Conservation (phyloP, 148 eudicot genomes). For the Heliamphora exappendiculata region DNA sequence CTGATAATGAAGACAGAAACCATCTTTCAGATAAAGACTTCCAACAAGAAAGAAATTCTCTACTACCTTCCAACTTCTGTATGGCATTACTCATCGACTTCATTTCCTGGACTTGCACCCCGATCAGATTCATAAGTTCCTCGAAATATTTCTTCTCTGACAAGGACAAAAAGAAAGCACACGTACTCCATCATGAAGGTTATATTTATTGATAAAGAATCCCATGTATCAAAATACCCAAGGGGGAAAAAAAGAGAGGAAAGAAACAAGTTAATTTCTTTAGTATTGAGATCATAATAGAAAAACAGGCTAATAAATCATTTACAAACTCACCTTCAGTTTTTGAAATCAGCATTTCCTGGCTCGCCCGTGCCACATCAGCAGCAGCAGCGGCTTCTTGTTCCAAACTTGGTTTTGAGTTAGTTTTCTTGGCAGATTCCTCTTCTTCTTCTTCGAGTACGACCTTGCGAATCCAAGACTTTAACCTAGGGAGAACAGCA, state of each 20-base stretch:
- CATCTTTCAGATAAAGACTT: not conserved
- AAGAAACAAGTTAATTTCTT: conserved; percentile 1
- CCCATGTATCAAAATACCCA: not conserved
- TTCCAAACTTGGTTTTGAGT: conserved; percentile 46
- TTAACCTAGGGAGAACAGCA: conserved; percentile 62
- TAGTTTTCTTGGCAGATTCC: conserved; percentile 16
- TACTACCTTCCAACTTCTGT: conserved; percentile 61
- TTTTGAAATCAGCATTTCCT: conserved; percentile 67
- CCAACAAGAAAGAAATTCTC: conserved; percentile 3
- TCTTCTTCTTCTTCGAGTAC: conserved; percentile 60
- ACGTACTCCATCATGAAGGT: not conserved
- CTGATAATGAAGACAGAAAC: not conserved
- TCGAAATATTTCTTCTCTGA: conserved; percentile 35
- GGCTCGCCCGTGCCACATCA: conserved; percentile 79
- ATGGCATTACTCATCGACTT: conserved; percentile 64
- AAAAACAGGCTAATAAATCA: not conserved
- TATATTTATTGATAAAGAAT: not conserved
- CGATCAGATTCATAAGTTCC: conserved; percentile 64
- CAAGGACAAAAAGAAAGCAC: conserved; percentile 5
- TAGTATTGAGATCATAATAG: not conserved
- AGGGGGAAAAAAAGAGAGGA: not conserved
- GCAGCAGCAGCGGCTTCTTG: conserved; percentile 89
- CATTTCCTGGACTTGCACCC: conserved; percentile 71
- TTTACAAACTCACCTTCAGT: conserved; percentile 48
- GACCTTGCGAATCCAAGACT: conserved; percentile 88